Percentiles rank a stretch among this genome's conserved stretches.
These are phyloP conservation scores for Bipolaris zeicola DNA, from an alignment of 2,329 filamentous ascomycete genomes.

Conservation along the genomic window DNA sequence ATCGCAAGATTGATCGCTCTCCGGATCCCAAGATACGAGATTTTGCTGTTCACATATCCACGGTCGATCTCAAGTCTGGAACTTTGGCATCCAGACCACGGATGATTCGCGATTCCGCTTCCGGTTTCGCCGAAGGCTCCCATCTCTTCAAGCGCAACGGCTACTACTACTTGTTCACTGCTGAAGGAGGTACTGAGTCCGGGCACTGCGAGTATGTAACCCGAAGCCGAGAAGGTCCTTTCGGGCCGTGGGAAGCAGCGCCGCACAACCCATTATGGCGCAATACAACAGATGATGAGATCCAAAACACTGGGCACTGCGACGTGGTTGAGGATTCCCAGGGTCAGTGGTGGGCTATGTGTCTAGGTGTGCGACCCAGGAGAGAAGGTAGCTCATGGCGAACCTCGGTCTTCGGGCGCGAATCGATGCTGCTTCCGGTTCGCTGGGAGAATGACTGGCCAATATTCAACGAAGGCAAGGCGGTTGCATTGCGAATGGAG, in stretches of 20 bases:
- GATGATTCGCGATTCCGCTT: slow-evolving; percentile 31
- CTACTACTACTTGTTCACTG: slow-evolving; percentile 37
- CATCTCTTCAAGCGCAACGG: slow-evolving; percentile 40
- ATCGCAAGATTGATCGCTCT: slow-evolving; percentile 21
- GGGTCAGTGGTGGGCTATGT: slow-evolving; percentile 45
- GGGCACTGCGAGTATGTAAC: slow-evolving; percentile 57
- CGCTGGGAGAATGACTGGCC: slow-evolving; percentile 61
- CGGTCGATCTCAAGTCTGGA: slow-evolving; percentile 42
- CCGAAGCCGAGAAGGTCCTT: slow-evolving; percentile 52
- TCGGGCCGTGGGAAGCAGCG: slow-evolving; percentile 46
- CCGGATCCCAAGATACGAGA: slow-evolving; percentile 27
- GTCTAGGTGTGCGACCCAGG: slow-evolving; percentile 32
- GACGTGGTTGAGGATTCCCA: slow-evolving; percentile 33
- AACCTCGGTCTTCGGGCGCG: slow-evolving; percentile 45
- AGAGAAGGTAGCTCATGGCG: slow-evolving; percentile 10
- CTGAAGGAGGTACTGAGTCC: slow-evolving; percentile 45
- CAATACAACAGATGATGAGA: slow-evolving; percentile 43
- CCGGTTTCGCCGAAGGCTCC: slow-evolving; percentile 41
- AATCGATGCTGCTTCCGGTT: slow-evolving; percentile 58
- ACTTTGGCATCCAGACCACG: slow-evolving; percentile 22
- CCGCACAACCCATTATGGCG: slow-evolving; percentile 47
- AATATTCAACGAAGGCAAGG: slow-evolving; percentile 55
- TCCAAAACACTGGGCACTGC: slow-evolving; percentile 35
- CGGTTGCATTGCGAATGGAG: slow-evolving; percentile 48
- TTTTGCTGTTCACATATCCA: slow-evolving; percentile 39